Evolutionary conservation across 2,329 filamentous ascomycete genomes (phyloP).

Genomic region (Saccharata proteae): DNA sequence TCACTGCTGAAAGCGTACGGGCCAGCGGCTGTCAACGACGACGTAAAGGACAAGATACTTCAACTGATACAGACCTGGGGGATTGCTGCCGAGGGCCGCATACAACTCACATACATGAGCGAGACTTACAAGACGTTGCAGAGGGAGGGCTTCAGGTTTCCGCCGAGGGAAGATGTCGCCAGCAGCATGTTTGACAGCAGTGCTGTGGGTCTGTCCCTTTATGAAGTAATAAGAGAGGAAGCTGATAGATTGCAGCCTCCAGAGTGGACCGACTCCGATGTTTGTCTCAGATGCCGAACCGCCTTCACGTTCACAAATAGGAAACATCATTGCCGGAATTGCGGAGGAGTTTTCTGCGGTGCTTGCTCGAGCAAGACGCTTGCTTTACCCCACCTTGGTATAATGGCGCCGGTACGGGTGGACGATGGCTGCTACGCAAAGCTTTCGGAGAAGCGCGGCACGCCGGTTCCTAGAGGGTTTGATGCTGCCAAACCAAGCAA

Average conservation of each 20-base stretch:
- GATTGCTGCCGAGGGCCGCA: slow-evolving; percentile 71
- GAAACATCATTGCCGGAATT: slow-evolving; percentile 97
- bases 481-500: slow-evolving; percentile 44
- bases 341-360: slow-evolving; percentile 93
- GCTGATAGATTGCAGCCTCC: slow-evolving; percentile 51
- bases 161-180: slow-evolving; percentile 73
- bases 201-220: slow-evolving; percentile 49
- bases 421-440: slow-evolving; percentile 93
- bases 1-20: slow-evolving; percentile 78
- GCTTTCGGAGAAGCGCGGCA: slow-evolving; percentile 57
- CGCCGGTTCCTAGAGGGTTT: slow-evolving; percentile 31
- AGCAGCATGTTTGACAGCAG: slow-evolving; percentile 97
- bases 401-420: slow-evolving; percentile 79
- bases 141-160: slow-evolving; percentile 77
- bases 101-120: slow-evolving; percentile 73
- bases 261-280: slow-evolving; percentile 95
- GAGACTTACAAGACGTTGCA: slow-evolving; percentile 78
- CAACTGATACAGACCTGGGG: slow-evolving; percentile 93
- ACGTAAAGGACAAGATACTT: slow-evolving; percentile 81
- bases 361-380: slow-evolving; percentile 85
- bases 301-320: slow-evolving; percentile 95
- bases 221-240: neutral
- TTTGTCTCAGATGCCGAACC: slow-evolving; percentile 95
- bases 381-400: slow-evolving; percentile 83
- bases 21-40: slow-evolving; percentile 60